These are phyloP conservation scores for Eimeria necatrix DNA, from an alignment of 169 alveolate genomes.

Conservation along the genomic window DNA sequence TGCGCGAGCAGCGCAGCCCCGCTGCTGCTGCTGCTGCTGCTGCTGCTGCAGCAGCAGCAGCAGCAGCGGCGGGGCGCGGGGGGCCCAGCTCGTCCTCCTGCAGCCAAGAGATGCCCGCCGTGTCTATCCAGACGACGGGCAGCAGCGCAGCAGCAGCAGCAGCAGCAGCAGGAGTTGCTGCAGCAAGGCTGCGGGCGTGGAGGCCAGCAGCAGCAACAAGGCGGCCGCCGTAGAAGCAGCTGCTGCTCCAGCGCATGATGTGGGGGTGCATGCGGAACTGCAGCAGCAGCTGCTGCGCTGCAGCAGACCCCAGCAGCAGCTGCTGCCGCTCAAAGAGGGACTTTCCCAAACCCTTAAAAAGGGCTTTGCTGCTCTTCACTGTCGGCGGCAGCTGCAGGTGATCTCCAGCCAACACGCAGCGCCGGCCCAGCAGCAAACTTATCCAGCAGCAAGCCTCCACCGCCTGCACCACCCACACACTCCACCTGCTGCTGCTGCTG, in stretches of 20 bases:
- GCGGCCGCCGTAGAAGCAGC: constrained; percentile 57
- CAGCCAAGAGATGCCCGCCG: constrained; percentile 66
- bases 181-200: background rate
- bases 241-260: constrained; percentile 79
- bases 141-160: background rate
- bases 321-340: constrained; percentile 73
- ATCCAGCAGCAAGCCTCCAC: constrained; percentile 81
- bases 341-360: constrained; percentile 43
- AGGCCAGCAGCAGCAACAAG: constrained; percentile 33
- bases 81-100: constrained; percentile 66
- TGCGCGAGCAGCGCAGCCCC: background rate
- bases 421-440: constrained; percentile 68
- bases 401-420: constrained; percentile 76
- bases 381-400: constrained; percentile 78
- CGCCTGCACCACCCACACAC: constrained; percentile 66
- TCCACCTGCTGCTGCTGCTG: background rate
- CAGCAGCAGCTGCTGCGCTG: constrained; percentile 33
- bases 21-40: constrained; percentile 37
- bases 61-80: background rate
- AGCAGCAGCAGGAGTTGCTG: background rate
- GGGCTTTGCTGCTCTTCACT: constrained; percentile 65
- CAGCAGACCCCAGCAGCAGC: background rate
- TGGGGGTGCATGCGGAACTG: constrained; percentile 73
- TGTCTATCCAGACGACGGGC: constrained; percentile 73
- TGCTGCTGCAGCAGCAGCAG: background rate